Percentiles rank a stretch among this genome's conserved stretches.
Evolutionary conservation across 164 flowering plant species (phyloP).

Genomic region (Tetracentron sinense): DNA sequence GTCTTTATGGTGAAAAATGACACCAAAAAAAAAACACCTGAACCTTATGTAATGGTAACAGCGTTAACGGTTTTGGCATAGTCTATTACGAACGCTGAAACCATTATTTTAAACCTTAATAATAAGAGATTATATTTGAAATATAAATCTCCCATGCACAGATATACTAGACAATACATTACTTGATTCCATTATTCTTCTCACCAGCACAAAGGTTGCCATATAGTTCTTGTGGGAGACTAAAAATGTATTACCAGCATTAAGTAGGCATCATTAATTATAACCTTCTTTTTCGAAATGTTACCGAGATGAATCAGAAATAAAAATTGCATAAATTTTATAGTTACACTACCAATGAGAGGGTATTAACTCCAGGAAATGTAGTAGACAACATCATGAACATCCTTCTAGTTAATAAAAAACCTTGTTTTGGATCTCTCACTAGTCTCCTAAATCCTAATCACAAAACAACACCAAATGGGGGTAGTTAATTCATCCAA

Average conservation of each 20-base stretch:
- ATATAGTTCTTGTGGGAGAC: not conserved
- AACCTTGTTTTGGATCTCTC: no score
- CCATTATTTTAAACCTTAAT: no score
- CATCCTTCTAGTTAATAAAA: not conserved
- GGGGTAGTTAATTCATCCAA: not conserved
- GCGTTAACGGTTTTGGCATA: no score
- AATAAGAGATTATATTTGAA: no score
- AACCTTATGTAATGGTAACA: no score
- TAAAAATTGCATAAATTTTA: no score
- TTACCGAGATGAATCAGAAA: not conserved
- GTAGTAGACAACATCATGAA: not conserved
- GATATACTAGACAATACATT: no score
- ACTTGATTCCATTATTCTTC: not conserved
- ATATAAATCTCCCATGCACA: not conserved
- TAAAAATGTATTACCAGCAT: no score
- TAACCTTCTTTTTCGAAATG: not conserved
- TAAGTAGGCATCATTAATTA: not conserved
- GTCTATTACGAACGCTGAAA: no score
- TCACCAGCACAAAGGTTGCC: not conserved
- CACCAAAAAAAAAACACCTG: no score
- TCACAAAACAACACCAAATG: not conserved
- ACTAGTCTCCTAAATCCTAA: not conserved
- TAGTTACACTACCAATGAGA: no score
- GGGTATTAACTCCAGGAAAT: not conserved
- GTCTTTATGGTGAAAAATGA: no score